A percentile compares a stretch with the other conserved stretches of the same genome.
Conservation (phyloP, 257 asterid genomes). For the Solanum dulcamara region DNA sequence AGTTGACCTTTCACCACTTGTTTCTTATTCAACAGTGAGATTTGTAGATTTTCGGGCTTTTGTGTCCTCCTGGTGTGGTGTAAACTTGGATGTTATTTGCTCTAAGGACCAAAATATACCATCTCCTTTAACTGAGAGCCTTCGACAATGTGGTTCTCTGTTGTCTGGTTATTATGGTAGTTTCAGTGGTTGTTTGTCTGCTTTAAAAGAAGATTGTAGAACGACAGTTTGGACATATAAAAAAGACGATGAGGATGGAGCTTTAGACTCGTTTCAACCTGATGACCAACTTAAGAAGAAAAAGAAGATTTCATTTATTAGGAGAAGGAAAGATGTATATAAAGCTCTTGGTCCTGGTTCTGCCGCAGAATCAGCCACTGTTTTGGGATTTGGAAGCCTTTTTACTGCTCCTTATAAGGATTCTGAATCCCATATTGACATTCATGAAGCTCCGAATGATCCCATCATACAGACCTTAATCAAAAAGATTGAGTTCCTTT, state of each 20-base stretch:
- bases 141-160: conserved; percentile 59
- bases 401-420: conserved; percentile 72
- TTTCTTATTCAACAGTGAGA: conserved; percentile 39
- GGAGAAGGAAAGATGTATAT: conserved; percentile 65
- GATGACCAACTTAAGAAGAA: conserved; percentile 73
- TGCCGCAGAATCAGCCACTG: conserved; percentile 44
- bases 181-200: conserved; percentile 39
- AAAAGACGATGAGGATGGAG: conserved; percentile 38
- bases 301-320: conserved; percentile 45
- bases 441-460: conserved; percentile 50
- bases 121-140: conserved; percentile 23
- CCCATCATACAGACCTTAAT: conserved; percentile 42
- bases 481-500: conserved; percentile 57
- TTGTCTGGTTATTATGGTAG: conserved; percentile 55
- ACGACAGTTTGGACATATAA: conserved; percentile 81
- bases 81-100: conserved; percentile 39
- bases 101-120: conserved; percentile 7
- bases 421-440: conserved; percentile 79
- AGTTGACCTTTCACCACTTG: conserved; percentile 50
- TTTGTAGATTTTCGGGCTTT: conserved; percentile 68
- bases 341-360: conserved; percentile 69
- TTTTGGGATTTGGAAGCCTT: conserved; percentile 77
- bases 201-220: conserved; percentile 70
- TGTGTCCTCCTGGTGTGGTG: conserved; percentile 61
- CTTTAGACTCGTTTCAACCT: conserved; percentile 73